phyloP scores from a whole-genome alignment of 768 basidiomycete species.

The Tricholomella constricta region DNA sequence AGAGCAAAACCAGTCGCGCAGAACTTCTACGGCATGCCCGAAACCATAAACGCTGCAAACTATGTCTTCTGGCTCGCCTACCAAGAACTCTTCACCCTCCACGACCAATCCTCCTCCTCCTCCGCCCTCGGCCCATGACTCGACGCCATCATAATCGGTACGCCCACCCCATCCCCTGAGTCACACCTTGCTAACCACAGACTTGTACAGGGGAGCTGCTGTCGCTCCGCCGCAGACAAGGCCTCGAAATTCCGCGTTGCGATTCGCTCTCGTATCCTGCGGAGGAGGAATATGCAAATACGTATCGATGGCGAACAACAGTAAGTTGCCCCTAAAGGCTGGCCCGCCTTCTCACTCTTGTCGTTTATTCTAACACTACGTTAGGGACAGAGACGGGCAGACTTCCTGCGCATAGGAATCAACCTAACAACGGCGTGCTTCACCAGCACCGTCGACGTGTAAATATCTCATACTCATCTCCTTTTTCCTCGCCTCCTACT shows the following conservation, averaged over 20 bases:
- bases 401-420: slow-evolving; percentile 85
- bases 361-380: not conserved
- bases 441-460: slow-evolving; percentile 63
- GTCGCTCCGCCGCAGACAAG: slow-evolving; percentile 93
- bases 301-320: slow-evolving; percentile 94
- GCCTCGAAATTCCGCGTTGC: slow-evolving; percentile 92
- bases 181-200: no score
- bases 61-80: no score
- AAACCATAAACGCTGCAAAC: no score
- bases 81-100: no score
- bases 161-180: no score
- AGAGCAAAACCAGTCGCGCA: no score
- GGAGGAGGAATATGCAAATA: slow-evolving; percentile 97
- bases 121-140: no score
- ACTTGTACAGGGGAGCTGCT: slow-evolving; percentile 63
- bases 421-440: slow-evolving; percentile 96
- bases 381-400: slow-evolving; percentile 89
- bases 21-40: no score
- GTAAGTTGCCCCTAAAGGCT: slow-evolving; percentile 54
- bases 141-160: no score
- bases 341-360: not conserved
- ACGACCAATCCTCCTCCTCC: no score
- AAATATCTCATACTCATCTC: no score
- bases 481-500: not conserved
- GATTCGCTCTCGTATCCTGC: slow-evolving; percentile 92